phyloP scores from a whole-genome alignment of 1,284 basidiomycete genomes.

The Cryptococcus sp. region DNA sequence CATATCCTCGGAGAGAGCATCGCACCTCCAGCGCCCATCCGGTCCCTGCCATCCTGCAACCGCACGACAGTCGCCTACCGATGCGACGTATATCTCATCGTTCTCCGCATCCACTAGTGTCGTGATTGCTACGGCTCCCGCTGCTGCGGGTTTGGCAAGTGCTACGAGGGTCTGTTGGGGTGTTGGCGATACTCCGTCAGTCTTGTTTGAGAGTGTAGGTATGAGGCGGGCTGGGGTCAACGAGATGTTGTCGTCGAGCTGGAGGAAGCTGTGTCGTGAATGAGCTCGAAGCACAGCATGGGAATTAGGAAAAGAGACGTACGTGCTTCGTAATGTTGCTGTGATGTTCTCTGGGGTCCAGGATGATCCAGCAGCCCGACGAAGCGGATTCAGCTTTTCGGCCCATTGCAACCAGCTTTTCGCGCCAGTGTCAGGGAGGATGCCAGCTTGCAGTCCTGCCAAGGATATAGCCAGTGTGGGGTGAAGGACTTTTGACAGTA shows the following conservation, averaged over 20 bases:
- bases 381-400: constrained; percentile 24
- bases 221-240: constrained; percentile 56
- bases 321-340: constrained; percentile 36
- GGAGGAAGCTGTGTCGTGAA: constrained; percentile 44
- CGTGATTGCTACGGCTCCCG: constrained; percentile 84
- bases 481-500: constrained; percentile 83
- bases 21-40: constrained; percentile 59
- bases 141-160: constrained; percentile 73
- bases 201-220: constrained; percentile 58
- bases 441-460: constrained; percentile 55
- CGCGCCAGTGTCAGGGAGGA: constrained; percentile 27
- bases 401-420: constrained; percentile 16
- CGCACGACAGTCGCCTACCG: constrained; percentile 91
- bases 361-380: constrained; percentile 16
- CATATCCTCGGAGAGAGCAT: constrained; percentile 91
- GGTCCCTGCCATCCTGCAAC: constrained; percentile 85
- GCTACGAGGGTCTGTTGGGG: constrained; percentile 53
- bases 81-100: constrained; percentile 81
- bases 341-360: constrained; percentile 39
- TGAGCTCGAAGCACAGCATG: no score
- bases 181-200: constrained; percentile 10
- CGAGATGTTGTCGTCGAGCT: constrained; percentile 59
- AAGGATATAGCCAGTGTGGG: constrained; percentile 83
- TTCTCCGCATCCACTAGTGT: constrained; percentile 80
- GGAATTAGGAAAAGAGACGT: constrained; percentile 8